Percentiles rank a stretch among this genome's conserved stretches.
phyloP scores from a whole-genome alignment of 2,329 filamentous ascomycete species.

The Sporothrix pallida region DNA sequence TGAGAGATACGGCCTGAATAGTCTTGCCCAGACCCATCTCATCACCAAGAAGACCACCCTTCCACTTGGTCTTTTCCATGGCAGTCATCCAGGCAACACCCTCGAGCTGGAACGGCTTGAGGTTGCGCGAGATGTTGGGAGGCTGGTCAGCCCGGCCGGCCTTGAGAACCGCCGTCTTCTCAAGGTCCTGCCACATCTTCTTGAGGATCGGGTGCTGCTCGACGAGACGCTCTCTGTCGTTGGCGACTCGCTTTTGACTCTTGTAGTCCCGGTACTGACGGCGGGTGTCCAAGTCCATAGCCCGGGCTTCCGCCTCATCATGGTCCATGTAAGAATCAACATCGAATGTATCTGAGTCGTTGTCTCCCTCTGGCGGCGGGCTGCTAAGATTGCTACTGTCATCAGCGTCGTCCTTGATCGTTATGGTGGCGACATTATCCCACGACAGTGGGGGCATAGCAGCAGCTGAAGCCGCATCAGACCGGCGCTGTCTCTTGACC shows the following conservation, averaged over 20 bases:
- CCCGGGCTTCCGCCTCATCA: background rate
- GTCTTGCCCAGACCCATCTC: slow-evolving; percentile 99
- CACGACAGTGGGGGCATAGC: background rate
- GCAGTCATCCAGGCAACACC: slow-evolving; percentile 92
- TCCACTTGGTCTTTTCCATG: slow-evolving; percentile 86
- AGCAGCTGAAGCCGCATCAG: background rate
- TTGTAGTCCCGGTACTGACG: slow-evolving; percentile 45
- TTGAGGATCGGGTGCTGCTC: slow-evolving; percentile 75
- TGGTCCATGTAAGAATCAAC: background rate
- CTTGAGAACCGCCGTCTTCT: slow-evolving; percentile 70
- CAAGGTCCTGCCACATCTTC: slow-evolving; percentile 84
- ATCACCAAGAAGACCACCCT: slow-evolving; percentile 88
- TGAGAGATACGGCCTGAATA: slow-evolving; percentile 94
- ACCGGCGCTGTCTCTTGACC: slow-evolving; percentile 22
- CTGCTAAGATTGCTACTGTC: slow-evolving; percentile 20
- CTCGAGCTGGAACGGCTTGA: slow-evolving; percentile 94
- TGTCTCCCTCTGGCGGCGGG: background rate
- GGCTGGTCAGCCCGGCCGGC: slow-evolving; percentile 72
- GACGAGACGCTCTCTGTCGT: slow-evolving; percentile 72
- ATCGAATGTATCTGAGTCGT: background rate
- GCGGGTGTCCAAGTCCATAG: slow-evolving; percentile 38
- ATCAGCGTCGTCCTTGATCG: slow-evolving; percentile 20
- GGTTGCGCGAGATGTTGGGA: slow-evolving; percentile 73
- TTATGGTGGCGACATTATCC: background rate
- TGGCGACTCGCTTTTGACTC: slow-evolving; percentile 44